Evolutionary conservation across 2,329 filamentous ascomycete species (phyloP).

Genomic region (Thelonectria blattea): DNA sequence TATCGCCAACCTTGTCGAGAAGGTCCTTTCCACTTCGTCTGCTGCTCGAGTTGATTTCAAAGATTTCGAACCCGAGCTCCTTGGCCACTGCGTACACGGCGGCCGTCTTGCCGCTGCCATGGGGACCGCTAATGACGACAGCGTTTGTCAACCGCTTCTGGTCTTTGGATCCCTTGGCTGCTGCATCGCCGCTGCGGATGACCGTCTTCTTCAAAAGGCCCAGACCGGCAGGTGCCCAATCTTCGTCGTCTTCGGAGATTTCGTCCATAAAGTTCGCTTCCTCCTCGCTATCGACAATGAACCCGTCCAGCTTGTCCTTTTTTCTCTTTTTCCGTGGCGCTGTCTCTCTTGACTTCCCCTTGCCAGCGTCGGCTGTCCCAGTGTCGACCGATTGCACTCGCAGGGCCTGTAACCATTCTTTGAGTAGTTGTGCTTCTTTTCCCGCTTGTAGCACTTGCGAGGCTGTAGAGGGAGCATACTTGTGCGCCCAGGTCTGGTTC

Average conservation of each 20-base stretch:
- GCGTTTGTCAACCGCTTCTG: slow-evolving; percentile 68
- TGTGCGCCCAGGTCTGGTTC: slow-evolving; percentile 75
- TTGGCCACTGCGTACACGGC: slow-evolving; percentile 90
- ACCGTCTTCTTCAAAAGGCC: slow-evolving; percentile 59
- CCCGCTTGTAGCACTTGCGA: slow-evolving; percentile 77
- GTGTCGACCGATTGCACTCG: slow-evolving; percentile 79
- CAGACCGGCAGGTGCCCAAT: slow-evolving; percentile 48
- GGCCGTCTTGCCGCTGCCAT: slow-evolving; percentile 92
- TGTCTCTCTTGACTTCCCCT: slow-evolving; percentile 39
- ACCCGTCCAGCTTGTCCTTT: slow-evolving; percentile 78
- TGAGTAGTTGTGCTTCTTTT: slow-evolving; percentile 72
- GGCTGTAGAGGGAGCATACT: slow-evolving; percentile 77
- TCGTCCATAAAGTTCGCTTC: slow-evolving; percentile 74
- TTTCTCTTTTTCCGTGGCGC: slow-evolving; percentile 67
- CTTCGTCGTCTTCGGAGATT: slow-evolving; percentile 65
- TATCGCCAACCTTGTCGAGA: slow-evolving; percentile 90
- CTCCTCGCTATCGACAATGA: slow-evolving; percentile 80
- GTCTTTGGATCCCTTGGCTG: slow-evolving; percentile 48
- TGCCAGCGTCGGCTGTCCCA: slow-evolving; percentile 49
- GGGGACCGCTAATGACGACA: slow-evolving; percentile 86
- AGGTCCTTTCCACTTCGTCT: slow-evolving; percentile 89
- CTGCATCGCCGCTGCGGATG: slow-evolving; percentile 51
- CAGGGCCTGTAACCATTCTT: slow-evolving; percentile 80
- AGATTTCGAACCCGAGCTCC: slow-evolving; percentile 90
- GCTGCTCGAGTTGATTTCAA: slow-evolving; percentile 88